A percentile compares a stretch with the other conserved stretches of the same genome.
Evolutionary conservation across 108 stramenopile genomes (phyloP).

Genomic region (Nitzschia putrida): DNA sequence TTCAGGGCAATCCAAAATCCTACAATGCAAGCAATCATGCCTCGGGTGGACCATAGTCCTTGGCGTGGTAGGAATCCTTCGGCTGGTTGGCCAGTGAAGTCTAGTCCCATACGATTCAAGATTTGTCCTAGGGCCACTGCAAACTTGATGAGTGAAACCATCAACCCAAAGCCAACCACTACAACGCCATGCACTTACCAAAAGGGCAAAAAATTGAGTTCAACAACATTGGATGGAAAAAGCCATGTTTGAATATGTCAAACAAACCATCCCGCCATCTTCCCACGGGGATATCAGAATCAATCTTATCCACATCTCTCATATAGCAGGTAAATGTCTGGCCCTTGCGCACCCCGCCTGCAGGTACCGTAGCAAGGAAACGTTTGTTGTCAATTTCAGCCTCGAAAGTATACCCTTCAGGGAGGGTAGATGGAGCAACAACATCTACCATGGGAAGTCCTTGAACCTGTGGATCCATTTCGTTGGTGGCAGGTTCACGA

Average conservation of each 20-base stretch:
- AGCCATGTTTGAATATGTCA: slow-evolving; percentile 51
- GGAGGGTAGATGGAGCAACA: slow-evolving; percentile 77
- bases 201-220: slow-evolving; percentile 68
- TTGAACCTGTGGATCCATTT: slow-evolving; percentile 12
- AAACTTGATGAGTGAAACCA: slow-evolving; percentile 5
- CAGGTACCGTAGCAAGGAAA: slow-evolving; percentile 69
- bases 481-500: neutral
- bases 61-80: slow-evolving; percentile 30
- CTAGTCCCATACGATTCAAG: slow-evolving; percentile 66
- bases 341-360: slow-evolving; percentile 73
- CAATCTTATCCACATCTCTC: slow-evolving; percentile 53
- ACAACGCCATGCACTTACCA: slow-evolving; percentile 40
- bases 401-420: slow-evolving; percentile 81
- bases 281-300: slow-evolving; percentile 45
- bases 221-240: slow-evolving; percentile 62
- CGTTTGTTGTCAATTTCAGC: slow-evolving; percentile 66
- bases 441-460: slow-evolving; percentile 55
- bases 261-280: slow-evolving; percentile 66
- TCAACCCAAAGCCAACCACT: neutral
- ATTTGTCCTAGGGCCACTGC: slow-evolving; percentile 72
- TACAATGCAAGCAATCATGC: slow-evolving; percentile 57
- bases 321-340: slow-evolving; percentile 73
- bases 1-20: slow-evolving; percentile 70
- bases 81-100: slow-evolving; percentile 58
- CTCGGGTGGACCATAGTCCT: slow-evolving; percentile 48